Percentiles rank a stretch among this genome's conserved stretches.
These are phyloP conservation scores for Coccomyxa sp. DNA, from an alignment of 139 green algal species.

Conservation along the genomic window DNA sequence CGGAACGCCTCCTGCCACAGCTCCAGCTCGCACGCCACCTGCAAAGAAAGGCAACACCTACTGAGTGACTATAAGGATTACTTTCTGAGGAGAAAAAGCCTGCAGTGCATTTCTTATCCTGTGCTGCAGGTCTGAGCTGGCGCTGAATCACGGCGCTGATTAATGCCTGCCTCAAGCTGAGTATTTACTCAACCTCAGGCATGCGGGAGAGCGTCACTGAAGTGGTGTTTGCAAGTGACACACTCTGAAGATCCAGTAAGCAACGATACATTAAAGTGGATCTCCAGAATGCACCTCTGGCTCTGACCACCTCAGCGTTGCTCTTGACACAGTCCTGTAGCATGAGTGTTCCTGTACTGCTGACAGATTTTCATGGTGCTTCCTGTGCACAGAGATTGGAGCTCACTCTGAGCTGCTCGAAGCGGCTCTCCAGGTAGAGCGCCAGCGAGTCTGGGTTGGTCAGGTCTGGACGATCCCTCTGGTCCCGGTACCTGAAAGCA, in stretches of 20 bases:
- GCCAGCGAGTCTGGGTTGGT: constrained; percentile 81
- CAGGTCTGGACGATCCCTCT: constrained; percentile 89
- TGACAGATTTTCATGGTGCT: neutral
- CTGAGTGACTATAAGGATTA: too few species aligned
- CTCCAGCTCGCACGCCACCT: constrained; percentile 88
- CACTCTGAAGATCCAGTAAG: too few species aligned
- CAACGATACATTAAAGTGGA: neutral
- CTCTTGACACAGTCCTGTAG: neutral
- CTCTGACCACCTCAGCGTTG: neutral
- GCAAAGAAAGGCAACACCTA: too few species aligned
- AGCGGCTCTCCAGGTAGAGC: constrained; percentile 94
- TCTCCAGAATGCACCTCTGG: neutral
- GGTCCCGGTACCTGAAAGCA: constrained; percentile 56
- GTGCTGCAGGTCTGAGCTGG: neutral
- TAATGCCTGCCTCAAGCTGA: neutral
- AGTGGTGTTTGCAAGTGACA: too few species aligned
- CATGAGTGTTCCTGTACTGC: neutral
- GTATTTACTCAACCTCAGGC: too few species aligned
- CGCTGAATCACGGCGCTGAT: neutral
- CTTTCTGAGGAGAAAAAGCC: too few species aligned
- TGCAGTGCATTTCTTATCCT: too few species aligned
- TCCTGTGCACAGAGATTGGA: neutral
- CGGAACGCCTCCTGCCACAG: constrained; percentile 99
- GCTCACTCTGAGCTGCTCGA: constrained; percentile 93
- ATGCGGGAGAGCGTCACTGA: too few species aligned